These are phyloP conservation scores for Candida sakaeoensis DNA, from an alignment of 805 yeast species.

Conservation along the genomic window DNA sequence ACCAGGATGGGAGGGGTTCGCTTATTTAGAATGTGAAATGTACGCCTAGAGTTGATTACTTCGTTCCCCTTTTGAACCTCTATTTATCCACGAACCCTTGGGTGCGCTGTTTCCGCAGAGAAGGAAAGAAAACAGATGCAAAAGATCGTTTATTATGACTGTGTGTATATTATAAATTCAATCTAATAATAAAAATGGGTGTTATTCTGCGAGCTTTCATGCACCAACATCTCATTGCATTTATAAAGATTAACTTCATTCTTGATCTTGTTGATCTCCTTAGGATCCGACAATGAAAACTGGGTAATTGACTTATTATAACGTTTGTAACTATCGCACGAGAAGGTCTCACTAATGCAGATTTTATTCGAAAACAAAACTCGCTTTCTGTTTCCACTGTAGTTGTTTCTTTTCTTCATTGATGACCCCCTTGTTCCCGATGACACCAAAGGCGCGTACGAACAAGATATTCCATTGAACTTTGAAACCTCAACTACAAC, in stretches of 20 bases:
- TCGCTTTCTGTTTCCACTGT: slow-evolving; percentile 15
- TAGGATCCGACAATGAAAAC: slow-evolving; percentile 48
- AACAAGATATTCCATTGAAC: slow-evolving; percentile 17
- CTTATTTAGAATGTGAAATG: too few species aligned
- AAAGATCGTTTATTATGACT: too few species aligned
- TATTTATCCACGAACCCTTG: too few species aligned
- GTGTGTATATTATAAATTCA: neutral
- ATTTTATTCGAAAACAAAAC: slow-evolving; percentile 48
- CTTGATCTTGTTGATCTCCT: slow-evolving; percentile 52
- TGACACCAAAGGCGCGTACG: too few species aligned
- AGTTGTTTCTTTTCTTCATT: neutral
- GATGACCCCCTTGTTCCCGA: neutral
- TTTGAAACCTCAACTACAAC: slow-evolving; percentile 27
- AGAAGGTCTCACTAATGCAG: slow-evolving; percentile 48
- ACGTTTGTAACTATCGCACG: slow-evolving; percentile 51
- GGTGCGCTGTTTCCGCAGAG: too few species aligned
- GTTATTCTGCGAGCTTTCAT: slow-evolving; percentile 52
- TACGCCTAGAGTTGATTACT: too few species aligned
- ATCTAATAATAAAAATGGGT: slow-evolving; percentile 61
- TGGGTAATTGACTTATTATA: slow-evolving; percentile 50
- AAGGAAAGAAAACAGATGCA: too few species aligned
- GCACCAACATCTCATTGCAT: slow-evolving; percentile 63
- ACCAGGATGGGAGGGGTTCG: too few species aligned
- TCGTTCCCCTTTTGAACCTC: too few species aligned
- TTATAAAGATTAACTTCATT: slow-evolving; percentile 63